phyloP scores from a whole-genome alignment of 225 moss, liverwort and hornwort species.

The Climacium dendroides region DNA sequence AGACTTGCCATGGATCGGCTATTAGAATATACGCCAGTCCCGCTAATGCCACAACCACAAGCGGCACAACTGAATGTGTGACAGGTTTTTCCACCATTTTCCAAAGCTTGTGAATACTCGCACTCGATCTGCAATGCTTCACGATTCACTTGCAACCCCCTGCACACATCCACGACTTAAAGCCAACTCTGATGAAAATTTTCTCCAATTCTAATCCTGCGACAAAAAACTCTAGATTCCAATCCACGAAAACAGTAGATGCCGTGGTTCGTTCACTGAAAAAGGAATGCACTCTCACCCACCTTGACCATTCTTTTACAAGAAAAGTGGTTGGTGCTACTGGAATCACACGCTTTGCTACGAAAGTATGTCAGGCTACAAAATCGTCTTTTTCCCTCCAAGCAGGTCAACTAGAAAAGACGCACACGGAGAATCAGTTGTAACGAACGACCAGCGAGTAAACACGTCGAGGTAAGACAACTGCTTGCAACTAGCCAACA shows the following conservation, averaged over 20 bases:
- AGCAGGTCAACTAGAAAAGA: background rate
- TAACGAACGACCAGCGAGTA: background rate
- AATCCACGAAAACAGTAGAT: background rate
- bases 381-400: background rate
- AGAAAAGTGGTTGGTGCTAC: background rate
- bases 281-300: background rate
- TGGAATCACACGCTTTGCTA: background rate
- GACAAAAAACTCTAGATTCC: background rate
- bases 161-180: background rate
- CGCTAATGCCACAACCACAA: background rate
- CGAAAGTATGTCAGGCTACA: background rate
- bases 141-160: background rate
- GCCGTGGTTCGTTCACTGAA: background rate
- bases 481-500: background rate
- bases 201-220: background rate
- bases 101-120: background rate
- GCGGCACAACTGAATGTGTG: background rate
- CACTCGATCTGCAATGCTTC: background rate
- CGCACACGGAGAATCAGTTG: background rate
- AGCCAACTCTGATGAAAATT: background rate
- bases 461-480: background rate
- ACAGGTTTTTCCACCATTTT: background rate
- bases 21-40: conserved; percentile 21
- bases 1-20: conserved; percentile 16
- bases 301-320: background rate